Percentiles rank a stretch among this genome's conserved stretches.
Conservation (phyloP, 2,329 filamentous ascomycete species). For the Fusarium pilosicola region DNA sequence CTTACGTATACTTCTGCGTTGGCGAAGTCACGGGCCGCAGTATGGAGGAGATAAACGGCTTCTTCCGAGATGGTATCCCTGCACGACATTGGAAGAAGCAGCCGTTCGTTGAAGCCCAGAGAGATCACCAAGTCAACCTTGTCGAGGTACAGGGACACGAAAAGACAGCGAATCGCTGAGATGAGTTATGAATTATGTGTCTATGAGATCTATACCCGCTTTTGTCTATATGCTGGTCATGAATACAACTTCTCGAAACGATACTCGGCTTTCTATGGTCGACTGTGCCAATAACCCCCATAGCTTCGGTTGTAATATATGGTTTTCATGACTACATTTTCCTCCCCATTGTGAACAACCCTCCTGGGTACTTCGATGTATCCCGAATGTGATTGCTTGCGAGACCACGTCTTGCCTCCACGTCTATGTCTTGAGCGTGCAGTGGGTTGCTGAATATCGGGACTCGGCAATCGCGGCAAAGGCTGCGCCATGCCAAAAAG, state of each 20-base stretch:
- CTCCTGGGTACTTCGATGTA: not conserved
- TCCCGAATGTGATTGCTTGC: not conserved
- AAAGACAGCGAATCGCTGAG: not conserved
- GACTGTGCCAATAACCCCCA: not conserved
- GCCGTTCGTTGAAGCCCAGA: conserved; percentile 21
- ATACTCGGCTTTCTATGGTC: not conserved
- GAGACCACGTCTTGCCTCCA: not conserved
- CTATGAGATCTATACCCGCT: not conserved
- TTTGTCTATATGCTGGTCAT: not conserved
- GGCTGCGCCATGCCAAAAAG: conserved; percentile 10
- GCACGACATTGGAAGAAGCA: conserved; percentile 43
- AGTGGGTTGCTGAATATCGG: not conserved
- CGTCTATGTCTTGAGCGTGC: not conserved
- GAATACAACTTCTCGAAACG: not conserved
- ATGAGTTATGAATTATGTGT: not conserved
- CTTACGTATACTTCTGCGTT: conserved; percentile 52
- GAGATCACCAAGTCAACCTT: not conserved
- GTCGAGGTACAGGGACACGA: conserved; percentile 1
- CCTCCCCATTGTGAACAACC: not conserved
- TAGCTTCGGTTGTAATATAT: not conserved
- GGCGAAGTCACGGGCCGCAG: conserved; percentile 45
- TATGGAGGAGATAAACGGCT: conserved; percentile 46
- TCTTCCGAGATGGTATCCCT: conserved; percentile 42
- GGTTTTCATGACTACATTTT: not conserved
- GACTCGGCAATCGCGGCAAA: not conserved